Conservation (phyloP, 257 asterid genomes). For the Forsythia suspensa region DNA sequence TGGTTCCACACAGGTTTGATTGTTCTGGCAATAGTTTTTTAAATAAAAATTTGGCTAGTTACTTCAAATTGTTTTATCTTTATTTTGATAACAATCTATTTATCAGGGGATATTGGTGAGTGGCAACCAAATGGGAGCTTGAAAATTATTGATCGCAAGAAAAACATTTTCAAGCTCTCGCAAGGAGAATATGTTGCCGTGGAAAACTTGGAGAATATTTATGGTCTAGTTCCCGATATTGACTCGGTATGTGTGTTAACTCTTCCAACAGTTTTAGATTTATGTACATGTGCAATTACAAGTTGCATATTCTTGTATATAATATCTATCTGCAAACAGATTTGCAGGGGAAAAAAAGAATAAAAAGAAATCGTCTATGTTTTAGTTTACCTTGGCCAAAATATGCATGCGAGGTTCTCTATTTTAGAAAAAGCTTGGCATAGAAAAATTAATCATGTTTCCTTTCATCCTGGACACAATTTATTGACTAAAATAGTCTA, state of each 20-base stretch:
- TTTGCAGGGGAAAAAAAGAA: not conserved
- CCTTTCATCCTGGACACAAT: too few relatives aligned
- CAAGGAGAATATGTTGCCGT: slow-evolving; percentile 99
- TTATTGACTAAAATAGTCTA: too few relatives aligned
- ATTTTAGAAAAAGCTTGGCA: too few relatives aligned
- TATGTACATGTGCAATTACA: not conserved
- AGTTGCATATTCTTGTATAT: not conserved
- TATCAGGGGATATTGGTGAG: slow-evolving; percentile 87
- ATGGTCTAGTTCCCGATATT: slow-evolving; percentile 53
- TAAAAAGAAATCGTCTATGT: not conserved
- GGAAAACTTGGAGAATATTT: slow-evolving; percentile 88
- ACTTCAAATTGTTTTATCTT: not conserved
- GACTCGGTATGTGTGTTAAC: slow-evolving; percentile 63
- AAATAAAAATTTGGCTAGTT: too few relatives aligned
- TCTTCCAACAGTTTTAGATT: not conserved
- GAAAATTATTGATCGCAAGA: slow-evolving; percentile 92
- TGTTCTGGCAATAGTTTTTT: slow-evolving; percentile 10
- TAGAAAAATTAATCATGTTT: too few relatives aligned
- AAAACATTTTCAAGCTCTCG: slow-evolving; percentile 93
- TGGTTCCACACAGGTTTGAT: slow-evolving; percentile 97
- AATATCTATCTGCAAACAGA: not conserved
- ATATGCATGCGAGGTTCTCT: too few relatives aligned
- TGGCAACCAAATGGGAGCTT: slow-evolving; percentile 92
- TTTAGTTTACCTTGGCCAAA: too few relatives aligned
- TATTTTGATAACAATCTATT: slow-evolving; percentile 10